phyloP scores from a whole-genome alignment of 495 filamentous ascomycete species.

The Trichoderma reesei region DNA sequence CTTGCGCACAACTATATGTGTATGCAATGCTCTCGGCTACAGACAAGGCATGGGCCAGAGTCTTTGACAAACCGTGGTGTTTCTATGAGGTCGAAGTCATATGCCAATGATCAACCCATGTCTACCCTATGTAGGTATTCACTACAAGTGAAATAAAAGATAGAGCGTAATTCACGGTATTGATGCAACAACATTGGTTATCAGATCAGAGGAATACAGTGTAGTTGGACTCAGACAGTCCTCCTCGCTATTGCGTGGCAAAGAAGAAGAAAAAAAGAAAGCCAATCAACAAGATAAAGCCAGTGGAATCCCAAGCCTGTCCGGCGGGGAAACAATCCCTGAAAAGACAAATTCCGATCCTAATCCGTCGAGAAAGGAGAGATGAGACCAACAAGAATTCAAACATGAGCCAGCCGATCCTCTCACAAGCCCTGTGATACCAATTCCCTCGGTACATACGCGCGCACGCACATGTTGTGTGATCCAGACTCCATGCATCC shows the following conservation, averaged over 20 bases:
- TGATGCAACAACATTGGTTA: too few species aligned
- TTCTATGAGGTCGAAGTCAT: too few species aligned
- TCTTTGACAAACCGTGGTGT: too few species aligned
- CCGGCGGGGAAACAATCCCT: not conserved
- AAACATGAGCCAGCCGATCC: not conserved
- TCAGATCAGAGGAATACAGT: too few species aligned
- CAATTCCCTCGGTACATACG: not conserved
- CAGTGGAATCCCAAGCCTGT: not conserved
- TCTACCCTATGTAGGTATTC: too few species aligned
- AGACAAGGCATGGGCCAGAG: too few species aligned
- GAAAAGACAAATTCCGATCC: not conserved
- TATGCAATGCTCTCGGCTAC: too few species aligned
- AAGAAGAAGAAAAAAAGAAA: not conserved
- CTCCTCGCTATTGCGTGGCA: not conserved
- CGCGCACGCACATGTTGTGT: not conserved
- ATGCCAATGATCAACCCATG: too few species aligned
- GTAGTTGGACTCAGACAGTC: not conserved
- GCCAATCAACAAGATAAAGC: not conserved
- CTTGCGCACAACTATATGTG: too few species aligned
- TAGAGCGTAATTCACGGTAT: too few species aligned
- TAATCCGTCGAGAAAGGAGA: not conserved
- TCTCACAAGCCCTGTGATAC: conserved; percentile 8
- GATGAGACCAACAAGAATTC: not conserved
- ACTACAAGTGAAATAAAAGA: too few species aligned
- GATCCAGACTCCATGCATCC: conserved; percentile 6